Conservation (phyloP, 1,284 basidiomycete species). For the Amylostereum areolatum region DNA sequence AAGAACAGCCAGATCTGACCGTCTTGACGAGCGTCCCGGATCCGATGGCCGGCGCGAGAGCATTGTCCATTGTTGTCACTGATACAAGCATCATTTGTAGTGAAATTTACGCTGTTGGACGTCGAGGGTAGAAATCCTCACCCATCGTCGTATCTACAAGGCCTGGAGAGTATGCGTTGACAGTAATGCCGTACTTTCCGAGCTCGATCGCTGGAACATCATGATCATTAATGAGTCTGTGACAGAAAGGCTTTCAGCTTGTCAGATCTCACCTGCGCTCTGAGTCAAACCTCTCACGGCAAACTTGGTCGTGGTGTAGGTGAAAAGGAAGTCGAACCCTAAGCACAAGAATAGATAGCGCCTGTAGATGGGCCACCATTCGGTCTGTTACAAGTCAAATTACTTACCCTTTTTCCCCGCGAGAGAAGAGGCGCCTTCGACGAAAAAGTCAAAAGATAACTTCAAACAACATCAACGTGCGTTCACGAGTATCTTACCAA, state of each 20-base stretch:
- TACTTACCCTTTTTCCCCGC: conserved; percentile 2
- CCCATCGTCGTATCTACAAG: conserved; percentile 19
- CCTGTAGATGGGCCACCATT: too few relatives aligned
- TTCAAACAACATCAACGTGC: neutral
- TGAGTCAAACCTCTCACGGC: conserved; percentile 6
- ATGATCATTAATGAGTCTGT: neutral
- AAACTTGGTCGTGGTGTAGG: conserved; percentile 3
- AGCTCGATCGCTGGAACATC: conserved; percentile 14
- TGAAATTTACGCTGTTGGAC: too few relatives aligned
- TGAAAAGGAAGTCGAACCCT: neutral
- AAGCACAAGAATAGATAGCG: neutral
- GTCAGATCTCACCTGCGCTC: conserved; percentile 2
- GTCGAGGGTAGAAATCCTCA: conserved; percentile 1
- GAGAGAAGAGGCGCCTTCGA: conserved; percentile 2
- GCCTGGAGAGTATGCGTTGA: conserved; percentile 22
- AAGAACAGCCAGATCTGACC: too few relatives aligned
- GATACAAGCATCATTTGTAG: neutral
- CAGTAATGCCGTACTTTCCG: conserved; percentile 19
- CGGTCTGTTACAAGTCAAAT: too few relatives aligned
- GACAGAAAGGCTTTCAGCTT: neutral
- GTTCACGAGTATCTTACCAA: neutral
- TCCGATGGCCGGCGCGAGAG: conserved; percentile 1
- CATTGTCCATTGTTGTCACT: conserved; percentile 3
- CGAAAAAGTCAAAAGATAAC: neutral
- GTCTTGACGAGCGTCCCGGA: neutral